Evolutionary conservation across 192 early-diverging fungal species (phyloP).

Genomic region (Borealophlyctis nickersoniae): DNA sequence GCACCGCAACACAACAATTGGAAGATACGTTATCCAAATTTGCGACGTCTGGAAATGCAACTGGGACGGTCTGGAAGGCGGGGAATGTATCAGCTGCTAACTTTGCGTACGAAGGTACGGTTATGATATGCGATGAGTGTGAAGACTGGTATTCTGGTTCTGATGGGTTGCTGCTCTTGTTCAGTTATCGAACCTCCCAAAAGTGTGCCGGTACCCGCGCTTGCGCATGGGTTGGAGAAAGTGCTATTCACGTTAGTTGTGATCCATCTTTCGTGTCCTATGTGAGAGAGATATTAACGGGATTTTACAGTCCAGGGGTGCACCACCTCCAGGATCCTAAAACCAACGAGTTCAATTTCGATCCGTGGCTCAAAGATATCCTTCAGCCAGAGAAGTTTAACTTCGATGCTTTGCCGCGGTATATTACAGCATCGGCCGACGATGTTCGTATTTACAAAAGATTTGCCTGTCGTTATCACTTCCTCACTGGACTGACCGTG

Average conservation of each 20-base stretch:
- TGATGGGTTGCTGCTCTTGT: not conserved
- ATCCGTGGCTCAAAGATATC: conserved; percentile 74
- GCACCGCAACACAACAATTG: not conserved
- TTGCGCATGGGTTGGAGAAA: conserved; percentile 64
- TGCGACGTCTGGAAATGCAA: too few species aligned
- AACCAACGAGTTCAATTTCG: conserved; percentile 74
- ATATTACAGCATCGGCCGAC: conserved; percentile 78
- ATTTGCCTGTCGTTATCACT: not conserved
- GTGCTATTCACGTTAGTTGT: conserved; percentile 61
- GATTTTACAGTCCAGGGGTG: conserved; percentile 68
- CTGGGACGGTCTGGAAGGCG: not conserved
- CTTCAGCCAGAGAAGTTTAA: conserved; percentile 78
- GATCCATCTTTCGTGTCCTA: not conserved
- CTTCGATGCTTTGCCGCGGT: conserved; percentile 73
- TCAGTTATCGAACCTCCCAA: not conserved
- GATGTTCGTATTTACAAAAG: too few species aligned
- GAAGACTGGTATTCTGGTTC: not conserved
- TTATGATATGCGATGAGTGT: not conserved
- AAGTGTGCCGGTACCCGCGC: conserved; percentile 14
- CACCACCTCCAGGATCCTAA: conserved; percentile 77
- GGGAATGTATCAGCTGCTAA: not conserved
- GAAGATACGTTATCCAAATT: too few species aligned
- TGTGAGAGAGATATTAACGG: not conserved
- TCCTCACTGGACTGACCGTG: not conserved
- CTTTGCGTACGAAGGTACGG: not conserved